phyloP scores from a whole-genome alignment of 2,329 filamentous ascomycete species.

The Cyphellophora europaea region DNA sequence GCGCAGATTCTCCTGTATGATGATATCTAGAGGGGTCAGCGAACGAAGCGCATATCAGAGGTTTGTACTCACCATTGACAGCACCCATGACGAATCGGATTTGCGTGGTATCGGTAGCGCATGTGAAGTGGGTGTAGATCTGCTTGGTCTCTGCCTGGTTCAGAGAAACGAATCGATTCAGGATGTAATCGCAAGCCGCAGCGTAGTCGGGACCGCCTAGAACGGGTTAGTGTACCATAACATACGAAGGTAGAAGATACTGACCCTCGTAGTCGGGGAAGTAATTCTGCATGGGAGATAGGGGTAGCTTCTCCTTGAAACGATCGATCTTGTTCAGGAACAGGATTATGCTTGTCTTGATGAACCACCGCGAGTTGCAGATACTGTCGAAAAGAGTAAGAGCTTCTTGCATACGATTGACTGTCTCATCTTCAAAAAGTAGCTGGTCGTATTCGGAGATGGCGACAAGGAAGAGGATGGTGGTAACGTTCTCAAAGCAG shows the following conservation, averaged over 20 bases:
- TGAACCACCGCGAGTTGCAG: slow-evolving; percentile 64
- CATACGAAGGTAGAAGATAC: too few relatives aligned
- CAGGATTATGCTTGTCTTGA: slow-evolving; percentile 63
- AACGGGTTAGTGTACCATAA: slow-evolving; percentile 19
- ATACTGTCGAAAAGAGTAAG: slow-evolving; percentile 64
- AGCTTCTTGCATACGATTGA: slow-evolving; percentile 68
- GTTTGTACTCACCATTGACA: slow-evolving; percentile 69
- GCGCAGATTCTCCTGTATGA: slow-evolving; percentile 98
- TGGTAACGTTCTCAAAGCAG: slow-evolving; percentile 96
- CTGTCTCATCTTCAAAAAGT: slow-evolving; percentile 90
- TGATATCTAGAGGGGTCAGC: slow-evolving; percentile 69
- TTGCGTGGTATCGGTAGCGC: slow-evolving; percentile 95
- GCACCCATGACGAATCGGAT: slow-evolving; percentile 99
- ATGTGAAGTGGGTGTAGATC: slow-evolving; percentile 99
- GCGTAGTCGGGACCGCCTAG: slow-evolving; percentile 85
- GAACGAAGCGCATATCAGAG: neutral
- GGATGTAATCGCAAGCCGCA: slow-evolving; percentile 94
- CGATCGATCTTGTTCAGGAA: slow-evolving; percentile 69
- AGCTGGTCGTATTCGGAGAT: slow-evolving; percentile 97
- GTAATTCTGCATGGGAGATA: slow-evolving; percentile 67
- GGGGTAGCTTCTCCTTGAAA: slow-evolving; percentile 65
- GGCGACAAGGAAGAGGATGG: slow-evolving; percentile 91
- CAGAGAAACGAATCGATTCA: slow-evolving; percentile 94
- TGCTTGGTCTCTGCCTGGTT: slow-evolving; percentile 99
- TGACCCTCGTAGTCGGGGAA: slow-evolving; percentile 66